Conservation (phyloP, 495 filamentous ascomycete species). For the Xylaria acuta region DNA sequence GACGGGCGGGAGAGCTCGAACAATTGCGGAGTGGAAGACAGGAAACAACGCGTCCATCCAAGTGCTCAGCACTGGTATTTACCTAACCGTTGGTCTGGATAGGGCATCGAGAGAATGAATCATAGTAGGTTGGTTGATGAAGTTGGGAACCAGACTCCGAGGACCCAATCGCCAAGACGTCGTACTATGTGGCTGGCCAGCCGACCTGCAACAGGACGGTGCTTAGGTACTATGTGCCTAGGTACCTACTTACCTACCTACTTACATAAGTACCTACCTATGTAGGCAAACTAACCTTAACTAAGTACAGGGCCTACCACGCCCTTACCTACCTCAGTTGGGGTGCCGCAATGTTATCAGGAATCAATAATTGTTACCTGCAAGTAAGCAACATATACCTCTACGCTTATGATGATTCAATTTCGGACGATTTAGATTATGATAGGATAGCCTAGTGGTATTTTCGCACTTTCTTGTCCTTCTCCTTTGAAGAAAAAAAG, state of each 20-base stretch:
- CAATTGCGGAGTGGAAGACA: not conserved
- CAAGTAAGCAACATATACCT: too few species aligned
- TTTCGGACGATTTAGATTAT: not conserved
- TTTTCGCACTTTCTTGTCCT: not conserved
- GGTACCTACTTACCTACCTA: too few species aligned
- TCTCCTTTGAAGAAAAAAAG: not conserved
- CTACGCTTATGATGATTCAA: too few species aligned
- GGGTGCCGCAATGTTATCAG: too few species aligned
- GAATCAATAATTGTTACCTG: too few species aligned
- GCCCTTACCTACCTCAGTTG: not conserved
- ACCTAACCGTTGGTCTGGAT: not conserved
- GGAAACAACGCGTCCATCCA: conserved; percentile 2
- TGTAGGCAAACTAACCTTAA: too few species aligned
- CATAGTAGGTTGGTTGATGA: not conserved
- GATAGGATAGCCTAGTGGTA: not conserved
- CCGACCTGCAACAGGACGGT: not conserved
- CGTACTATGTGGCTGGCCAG: conserved; percentile 9
- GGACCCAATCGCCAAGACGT: conserved; percentile 13
- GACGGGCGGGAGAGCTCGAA: not conserved
- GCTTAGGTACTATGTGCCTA: too few species aligned
- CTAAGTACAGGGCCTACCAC: not conserved
- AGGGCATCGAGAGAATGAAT: conserved; percentile 14
- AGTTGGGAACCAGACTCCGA: not conserved
- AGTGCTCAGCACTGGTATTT: conserved; percentile 10
- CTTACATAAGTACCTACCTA: too few species aligned